These are phyloP conservation scores for Ceratonia siliqua DNA, from an alignment of 306 rosid species.

Conservation along the genomic window DNA sequence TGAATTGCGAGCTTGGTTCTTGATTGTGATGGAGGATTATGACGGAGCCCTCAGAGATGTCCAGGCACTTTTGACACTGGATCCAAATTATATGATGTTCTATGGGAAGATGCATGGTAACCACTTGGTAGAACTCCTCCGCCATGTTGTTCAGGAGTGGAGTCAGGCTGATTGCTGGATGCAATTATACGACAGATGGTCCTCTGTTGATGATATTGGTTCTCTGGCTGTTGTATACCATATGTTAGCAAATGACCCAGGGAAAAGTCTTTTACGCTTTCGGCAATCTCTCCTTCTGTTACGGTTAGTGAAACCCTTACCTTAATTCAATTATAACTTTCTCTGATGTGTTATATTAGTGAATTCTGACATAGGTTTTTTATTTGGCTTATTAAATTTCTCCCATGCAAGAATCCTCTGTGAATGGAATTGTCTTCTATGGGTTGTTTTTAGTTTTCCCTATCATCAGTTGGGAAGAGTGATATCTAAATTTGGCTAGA, in stretches of 20 bases:
- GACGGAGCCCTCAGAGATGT: constrained; percentile 81
- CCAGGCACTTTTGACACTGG: constrained; percentile 82
- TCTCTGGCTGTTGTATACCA: constrained; percentile 84
- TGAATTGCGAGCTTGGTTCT: constrained; percentile 87
- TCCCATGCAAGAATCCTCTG: background rate
- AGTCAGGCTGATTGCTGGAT: constrained; percentile 93
- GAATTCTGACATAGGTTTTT: background rate
- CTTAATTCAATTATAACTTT: background rate
- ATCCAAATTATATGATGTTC: constrained; percentile 74
- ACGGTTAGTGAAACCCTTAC: constrained; percentile 32
- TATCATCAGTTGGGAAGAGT: constrained; percentile 1
- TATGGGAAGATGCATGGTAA: constrained; percentile 68
- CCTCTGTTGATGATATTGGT: constrained; percentile 88
- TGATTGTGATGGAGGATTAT: constrained; percentile 65
- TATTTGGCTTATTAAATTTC: background rate
- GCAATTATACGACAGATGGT: constrained; percentile 79
- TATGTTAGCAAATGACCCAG: constrained; percentile 67
- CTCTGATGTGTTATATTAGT: background rate
- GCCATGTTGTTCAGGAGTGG: constrained; percentile 64
- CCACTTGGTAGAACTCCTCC: constrained; percentile 63
- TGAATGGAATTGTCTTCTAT: constrained; percentile 7
- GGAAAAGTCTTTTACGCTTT: constrained; percentile 58
- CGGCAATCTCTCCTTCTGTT: constrained; percentile 64
- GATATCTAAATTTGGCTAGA: background rate
- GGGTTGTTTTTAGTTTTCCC: constrained; percentile 9